phyloP scores from a whole-genome alignment of 768 basidiomycete genomes.

The Leccinum boreale region DNA sequence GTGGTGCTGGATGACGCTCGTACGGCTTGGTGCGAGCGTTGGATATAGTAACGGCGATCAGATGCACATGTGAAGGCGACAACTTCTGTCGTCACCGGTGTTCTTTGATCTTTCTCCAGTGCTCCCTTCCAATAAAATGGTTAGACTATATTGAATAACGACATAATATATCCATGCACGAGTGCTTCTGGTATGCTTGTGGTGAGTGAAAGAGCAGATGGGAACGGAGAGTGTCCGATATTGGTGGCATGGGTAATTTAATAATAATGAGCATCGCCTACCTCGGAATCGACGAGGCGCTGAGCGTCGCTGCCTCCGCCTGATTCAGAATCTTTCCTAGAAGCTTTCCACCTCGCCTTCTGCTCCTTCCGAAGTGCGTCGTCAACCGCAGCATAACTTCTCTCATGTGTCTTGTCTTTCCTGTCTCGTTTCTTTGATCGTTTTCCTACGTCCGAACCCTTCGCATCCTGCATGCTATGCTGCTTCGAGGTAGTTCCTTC shows the following conservation, averaged over 20 bases:
- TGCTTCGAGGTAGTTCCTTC: conserved; percentile 27
- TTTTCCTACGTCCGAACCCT: conserved; percentile 62
- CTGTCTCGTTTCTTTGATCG: conserved; percentile 26
- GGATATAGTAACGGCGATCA: conserved; percentile 25
- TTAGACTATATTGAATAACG: conserved; percentile 1
- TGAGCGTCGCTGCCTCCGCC: conserved; percentile 2
- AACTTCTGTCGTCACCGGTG: background rate
- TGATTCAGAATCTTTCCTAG: conserved; percentile 10
- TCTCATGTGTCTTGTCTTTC: conserved; percentile 22
- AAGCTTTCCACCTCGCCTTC: conserved; percentile 32
- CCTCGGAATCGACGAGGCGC: conserved; percentile 10
- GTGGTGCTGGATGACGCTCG: conserved; percentile 9
- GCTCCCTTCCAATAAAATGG: background rate
- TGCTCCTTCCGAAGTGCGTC: conserved; percentile 40
- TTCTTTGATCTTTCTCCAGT: conserved; percentile 1
- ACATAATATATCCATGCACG: background rate
- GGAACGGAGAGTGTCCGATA: background rate
- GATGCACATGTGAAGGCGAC: conserved; percentile 5
- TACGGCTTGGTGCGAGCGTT: conserved; percentile 21
- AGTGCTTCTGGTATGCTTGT: background rate
- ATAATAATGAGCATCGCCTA: background rate
- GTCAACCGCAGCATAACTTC: conserved; percentile 27
- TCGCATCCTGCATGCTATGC: conserved; percentile 26
- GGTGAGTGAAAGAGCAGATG: background rate
- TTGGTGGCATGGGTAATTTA: background rate